phyloP scores from a whole-genome alignment of 148 eudicot genomes.

The Rhododendron ovatum region DNA sequence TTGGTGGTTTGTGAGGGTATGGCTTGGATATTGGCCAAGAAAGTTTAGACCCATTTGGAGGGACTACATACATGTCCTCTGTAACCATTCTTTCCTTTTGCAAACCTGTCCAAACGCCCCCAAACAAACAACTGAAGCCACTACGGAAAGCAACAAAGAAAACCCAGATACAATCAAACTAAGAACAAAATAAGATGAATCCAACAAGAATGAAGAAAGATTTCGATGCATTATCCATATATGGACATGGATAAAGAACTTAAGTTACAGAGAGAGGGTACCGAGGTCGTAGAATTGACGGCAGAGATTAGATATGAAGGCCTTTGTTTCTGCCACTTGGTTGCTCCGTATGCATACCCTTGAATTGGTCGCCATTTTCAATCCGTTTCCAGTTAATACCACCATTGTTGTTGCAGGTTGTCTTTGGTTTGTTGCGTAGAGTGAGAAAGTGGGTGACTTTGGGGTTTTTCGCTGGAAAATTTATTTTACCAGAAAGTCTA shows the following conservation, averaged over 20 bases:
- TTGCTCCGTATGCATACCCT: constrained; percentile 61
- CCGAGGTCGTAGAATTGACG: constrained; percentile 90
- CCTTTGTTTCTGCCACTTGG: constrained; percentile 56
- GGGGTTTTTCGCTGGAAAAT: too few relatives aligned
- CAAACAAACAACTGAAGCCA: constrained; percentile 13
- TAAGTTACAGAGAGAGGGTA: background rate
- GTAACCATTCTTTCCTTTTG: constrained; percentile 90
- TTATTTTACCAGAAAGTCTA: too few relatives aligned
- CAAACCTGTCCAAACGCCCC: constrained; percentile 54
- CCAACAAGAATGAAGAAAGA: background rate
- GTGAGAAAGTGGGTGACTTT: background rate
- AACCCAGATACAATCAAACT: background rate
- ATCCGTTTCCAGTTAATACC: constrained; percentile 35
- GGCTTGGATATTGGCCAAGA: constrained; percentile 57
- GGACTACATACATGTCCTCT: constrained; percentile 85
- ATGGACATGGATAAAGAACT: background rate
- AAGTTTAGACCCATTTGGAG: constrained; percentile 54
- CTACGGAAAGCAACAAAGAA: background rate
- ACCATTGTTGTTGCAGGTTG: constrained; percentile 20
- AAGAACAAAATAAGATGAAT: background rate
- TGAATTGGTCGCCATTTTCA: constrained; percentile 36
- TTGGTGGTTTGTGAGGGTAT: constrained; percentile 86
- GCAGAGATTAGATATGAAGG: constrained; percentile 66
- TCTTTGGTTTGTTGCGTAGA: background rate
- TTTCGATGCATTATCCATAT: background rate